phyloP scores from a whole-genome alignment of 495 filamentous ascomycete species.

The Podospora comata region DNA sequence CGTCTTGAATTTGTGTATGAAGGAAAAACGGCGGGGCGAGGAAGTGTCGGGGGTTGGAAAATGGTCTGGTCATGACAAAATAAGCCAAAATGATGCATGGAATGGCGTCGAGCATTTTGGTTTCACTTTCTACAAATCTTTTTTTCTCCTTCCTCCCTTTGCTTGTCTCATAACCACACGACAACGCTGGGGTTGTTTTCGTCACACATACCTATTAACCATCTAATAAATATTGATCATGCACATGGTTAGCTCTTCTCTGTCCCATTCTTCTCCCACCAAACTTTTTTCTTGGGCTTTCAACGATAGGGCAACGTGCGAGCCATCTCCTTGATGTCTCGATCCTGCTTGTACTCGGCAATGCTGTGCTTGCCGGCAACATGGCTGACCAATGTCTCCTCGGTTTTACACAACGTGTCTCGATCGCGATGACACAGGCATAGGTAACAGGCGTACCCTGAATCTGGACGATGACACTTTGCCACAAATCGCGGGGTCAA shows the following conservation, averaged over 20 bases:
- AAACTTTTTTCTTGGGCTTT: not conserved
- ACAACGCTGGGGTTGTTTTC: not conserved
- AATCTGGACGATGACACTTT: slow-evolving; percentile 33
- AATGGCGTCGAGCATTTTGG: not conserved
- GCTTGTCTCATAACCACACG: too few species aligned
- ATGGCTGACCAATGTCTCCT: slow-evolving; percentile 32
- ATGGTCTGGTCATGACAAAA: not conserved
- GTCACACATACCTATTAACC: too few species aligned
- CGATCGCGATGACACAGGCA: slow-evolving; percentile 28
- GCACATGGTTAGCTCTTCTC: too few species aligned
- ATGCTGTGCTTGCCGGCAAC: slow-evolving; percentile 29
- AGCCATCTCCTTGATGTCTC: slow-evolving; percentile 30
- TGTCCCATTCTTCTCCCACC: too few species aligned
- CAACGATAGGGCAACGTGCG: slow-evolving; percentile 13
- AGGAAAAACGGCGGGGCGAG: not conserved
- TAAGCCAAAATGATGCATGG: not conserved
- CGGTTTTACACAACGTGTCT: slow-evolving; percentile 30
- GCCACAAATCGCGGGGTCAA: slow-evolving; percentile 34
- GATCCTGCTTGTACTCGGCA: slow-evolving; percentile 30
- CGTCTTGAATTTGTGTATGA: not conserved
- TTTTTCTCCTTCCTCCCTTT: too few species aligned
- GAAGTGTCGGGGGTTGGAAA: not conserved
- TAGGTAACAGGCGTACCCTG: slow-evolving; percentile 34
- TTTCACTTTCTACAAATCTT: not conserved
- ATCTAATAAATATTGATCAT: too few species aligned